Evolutionary conservation across 352 stramenopile species (phyloP).

Genomic region (Phytophthora fragariaefolia): DNA sequence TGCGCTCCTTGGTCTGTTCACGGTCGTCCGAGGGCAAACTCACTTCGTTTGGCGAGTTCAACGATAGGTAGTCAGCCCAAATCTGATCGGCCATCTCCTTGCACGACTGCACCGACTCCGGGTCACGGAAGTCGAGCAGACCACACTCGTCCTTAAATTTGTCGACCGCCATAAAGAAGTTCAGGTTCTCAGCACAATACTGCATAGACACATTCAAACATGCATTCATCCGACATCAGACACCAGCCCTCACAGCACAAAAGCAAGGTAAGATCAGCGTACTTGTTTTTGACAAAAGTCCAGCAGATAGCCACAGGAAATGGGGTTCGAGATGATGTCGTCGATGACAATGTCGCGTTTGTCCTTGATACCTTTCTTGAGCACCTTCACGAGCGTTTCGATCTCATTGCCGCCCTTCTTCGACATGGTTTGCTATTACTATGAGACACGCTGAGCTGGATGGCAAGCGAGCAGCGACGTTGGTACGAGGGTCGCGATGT

Average conservation of each 20-base stretch:
- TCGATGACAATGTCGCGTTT: conserved; percentile 86
- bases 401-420: conserved; percentile 81
- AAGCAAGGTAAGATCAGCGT: conserved; percentile 31
- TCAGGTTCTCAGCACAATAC: conserved; percentile 87
- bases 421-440: conserved; percentile 42
- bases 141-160: conserved; percentile 87
- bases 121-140: conserved; percentile 80
- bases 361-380: conserved; percentile 74
- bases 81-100: conserved; percentile 88
- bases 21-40: conserved; percentile 82
- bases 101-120: conserved; percentile 79
- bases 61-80: conserved; percentile 82
- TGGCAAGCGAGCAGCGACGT: neutral
- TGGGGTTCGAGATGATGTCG: conserved; percentile 87
- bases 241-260: too few species aligned
- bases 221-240: too few species aligned
- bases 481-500: conserved; percentile 1
- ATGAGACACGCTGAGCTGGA: neutral
- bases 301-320: conserved; percentile 85
- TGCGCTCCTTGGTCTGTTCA: conserved; percentile 80
- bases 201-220: too few species aligned
- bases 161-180: conserved; percentile 90
- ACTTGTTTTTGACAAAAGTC: conserved; percentile 89
- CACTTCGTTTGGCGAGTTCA: conserved; percentile 87
- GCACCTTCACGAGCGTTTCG: conserved; percentile 63